phyloP scores from a whole-genome alignment of 2,329 filamentous ascomycete genomes.

The Penicillium brevicompactum region DNA sequence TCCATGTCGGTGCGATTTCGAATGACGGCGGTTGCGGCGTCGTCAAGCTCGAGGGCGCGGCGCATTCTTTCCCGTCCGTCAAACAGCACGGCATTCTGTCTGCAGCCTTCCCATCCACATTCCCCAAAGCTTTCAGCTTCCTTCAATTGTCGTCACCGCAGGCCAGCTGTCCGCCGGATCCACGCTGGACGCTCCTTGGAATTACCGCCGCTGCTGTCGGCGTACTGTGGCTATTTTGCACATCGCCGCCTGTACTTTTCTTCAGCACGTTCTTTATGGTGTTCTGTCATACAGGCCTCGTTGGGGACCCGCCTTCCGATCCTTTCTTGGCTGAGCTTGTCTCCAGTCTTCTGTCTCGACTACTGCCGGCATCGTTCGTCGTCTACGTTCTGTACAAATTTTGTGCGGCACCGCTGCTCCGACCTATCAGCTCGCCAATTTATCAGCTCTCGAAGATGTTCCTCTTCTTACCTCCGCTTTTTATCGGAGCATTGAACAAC shows the following conservation, averaged over 20 bases:
- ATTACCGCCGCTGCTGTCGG: constrained; percentile 79
- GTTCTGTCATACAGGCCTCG: constrained; percentile 88
- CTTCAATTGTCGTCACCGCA: constrained; percentile 56
- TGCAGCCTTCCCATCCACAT: constrained; percentile 80
- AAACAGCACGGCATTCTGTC: constrained; percentile 75
- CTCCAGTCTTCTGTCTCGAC: constrained; percentile 76
- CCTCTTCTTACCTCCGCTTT: constrained; percentile 85
- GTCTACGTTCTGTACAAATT: constrained; percentile 86
- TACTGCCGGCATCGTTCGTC: constrained; percentile 84
- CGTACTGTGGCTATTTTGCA: constrained; percentile 78
- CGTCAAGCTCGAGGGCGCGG: constrained; percentile 70
- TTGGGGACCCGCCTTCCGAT: constrained; percentile 78
- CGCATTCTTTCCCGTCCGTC: constrained; percentile 64
- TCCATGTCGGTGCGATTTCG: constrained; percentile 78
- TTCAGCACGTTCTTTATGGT: constrained; percentile 78
- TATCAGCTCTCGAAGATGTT: constrained; percentile 84
- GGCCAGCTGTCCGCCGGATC: constrained; percentile 70
- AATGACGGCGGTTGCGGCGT: constrained; percentile 82
- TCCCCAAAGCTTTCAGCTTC: constrained; percentile 85
- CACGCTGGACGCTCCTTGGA: constrained; percentile 80
- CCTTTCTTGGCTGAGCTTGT: constrained; percentile 70
- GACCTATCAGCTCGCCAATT: constrained; percentile 62
- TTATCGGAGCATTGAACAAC: constrained; percentile 89
- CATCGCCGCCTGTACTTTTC: constrained; percentile 79
- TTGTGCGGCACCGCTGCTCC: constrained; percentile 72